Evolutionary conservation across 495 filamentous ascomycete species (phyloP).

Genomic region (Podospora pseudoanserina): DNA sequence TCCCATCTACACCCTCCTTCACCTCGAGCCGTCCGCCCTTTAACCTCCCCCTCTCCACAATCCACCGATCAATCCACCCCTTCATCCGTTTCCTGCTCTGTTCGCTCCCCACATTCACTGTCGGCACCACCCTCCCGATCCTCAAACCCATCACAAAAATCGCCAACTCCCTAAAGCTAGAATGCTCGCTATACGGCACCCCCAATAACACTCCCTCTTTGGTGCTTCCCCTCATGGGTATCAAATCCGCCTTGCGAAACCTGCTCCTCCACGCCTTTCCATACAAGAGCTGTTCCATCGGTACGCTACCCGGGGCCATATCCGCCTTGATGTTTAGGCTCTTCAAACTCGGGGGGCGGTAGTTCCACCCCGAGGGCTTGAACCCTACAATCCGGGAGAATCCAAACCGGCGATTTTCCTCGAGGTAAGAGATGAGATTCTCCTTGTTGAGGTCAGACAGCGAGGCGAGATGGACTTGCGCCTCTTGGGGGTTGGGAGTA

Average conservation of each 20-base stretch:
- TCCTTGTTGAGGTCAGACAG: slow-evolving; percentile 87
- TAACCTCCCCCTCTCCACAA: slow-evolving; percentile 66
- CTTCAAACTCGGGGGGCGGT: slow-evolving; percentile 52
- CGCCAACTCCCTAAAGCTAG: slow-evolving; percentile 86
- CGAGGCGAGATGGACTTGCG: slow-evolving; percentile 97
- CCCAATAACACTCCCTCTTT: slow-evolving; percentile 75
- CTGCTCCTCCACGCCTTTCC: slow-evolving; percentile 66
- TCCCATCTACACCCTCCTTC: slow-evolving; percentile 28
- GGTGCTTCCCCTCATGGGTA: slow-evolving; percentile 74
- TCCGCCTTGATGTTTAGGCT: slow-evolving; percentile 26
- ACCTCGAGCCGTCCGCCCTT: slow-evolving; percentile 62
- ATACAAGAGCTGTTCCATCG: slow-evolving; percentile 61
- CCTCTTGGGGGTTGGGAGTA: slow-evolving; percentile 74
- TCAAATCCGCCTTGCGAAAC: slow-evolving; percentile 62
- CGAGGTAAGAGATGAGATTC: slow-evolving; percentile 83
- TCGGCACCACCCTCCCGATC: slow-evolving; percentile 86
- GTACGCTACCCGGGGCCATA: slow-evolving; percentile 33
- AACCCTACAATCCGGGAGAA: slow-evolving; percentile 90
- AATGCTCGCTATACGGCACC: slow-evolving; percentile 94
- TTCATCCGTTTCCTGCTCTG: slow-evolving; percentile 74
- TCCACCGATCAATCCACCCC: slow-evolving; percentile 84
- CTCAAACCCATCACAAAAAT: slow-evolving; percentile 86
- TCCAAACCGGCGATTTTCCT: slow-evolving; percentile 60
- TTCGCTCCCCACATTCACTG: slow-evolving; percentile 80
- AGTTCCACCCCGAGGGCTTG: slow-evolving; percentile 88